Base-by-base conservation (phyloP, 495 filamentous ascomycete species). In the Umbilicaria muhlenbergii region DNA sequence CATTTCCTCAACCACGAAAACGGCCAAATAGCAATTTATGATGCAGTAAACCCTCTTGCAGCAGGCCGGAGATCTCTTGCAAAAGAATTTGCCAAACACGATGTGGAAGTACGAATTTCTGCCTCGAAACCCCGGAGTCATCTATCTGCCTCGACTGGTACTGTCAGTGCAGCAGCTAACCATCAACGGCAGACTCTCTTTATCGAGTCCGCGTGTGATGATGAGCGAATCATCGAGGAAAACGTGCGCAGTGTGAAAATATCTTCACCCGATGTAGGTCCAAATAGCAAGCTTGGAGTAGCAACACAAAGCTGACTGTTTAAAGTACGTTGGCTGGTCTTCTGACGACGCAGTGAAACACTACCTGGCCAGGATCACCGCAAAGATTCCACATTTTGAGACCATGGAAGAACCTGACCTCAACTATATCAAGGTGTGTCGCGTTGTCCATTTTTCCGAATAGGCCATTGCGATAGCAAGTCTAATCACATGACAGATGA, bases 211-310 rank as follows among this genome's bases (percentile, higher is more conserved):
- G 86, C 79, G 58, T 94, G 94, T 51, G 81, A 86, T 49, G 87
- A 99, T 56, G 78, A 88, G 45, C 76, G 76, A 32, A 93, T 99
- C 44, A 89, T 99, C 42, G 81, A 93, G 58, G 91, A 96, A 61
- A 99, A 99, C 58, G 92, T 94, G 36, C 79, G 89, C 39, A 83
- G 81, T 50, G 92, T 99, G 52, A 99, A 99, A 64, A 96, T 99
- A 39, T 91, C 84, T 19, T 94, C 86, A n/a, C 92, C 92, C 3
- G 92, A 99, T 64, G 81, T 86, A 58, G 63, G 72, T 63, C 12
- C 46, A 33, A 11, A 41, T 17, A 11, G 39, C 18, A 5, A 19
- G 10, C 11, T n/a, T n/a, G 16, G 11, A 17, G 13, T 24, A 37
- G 5, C 19, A 17, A 16, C 31, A 37, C 17, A 31, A n/a, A 32